Conservation (phyloP, 805 yeast genomes). For the Candida quercuum region DNA sequence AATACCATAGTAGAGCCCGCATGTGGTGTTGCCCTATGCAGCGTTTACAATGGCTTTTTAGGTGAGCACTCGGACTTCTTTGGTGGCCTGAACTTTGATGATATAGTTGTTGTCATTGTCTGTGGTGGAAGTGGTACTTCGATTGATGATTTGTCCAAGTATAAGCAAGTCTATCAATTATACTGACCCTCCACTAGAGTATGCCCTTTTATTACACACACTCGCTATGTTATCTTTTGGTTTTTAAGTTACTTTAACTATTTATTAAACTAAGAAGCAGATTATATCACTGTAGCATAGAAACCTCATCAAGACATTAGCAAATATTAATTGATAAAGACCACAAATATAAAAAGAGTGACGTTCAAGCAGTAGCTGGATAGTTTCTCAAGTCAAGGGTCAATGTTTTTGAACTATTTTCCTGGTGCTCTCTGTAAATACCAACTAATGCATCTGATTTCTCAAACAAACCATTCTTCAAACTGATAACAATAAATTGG, state of each 20-base stretch:
- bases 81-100: constrained; percentile 29
- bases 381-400: constrained; percentile 68
- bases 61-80: constrained; percentile 26
- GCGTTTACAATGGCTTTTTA: constrained; percentile 36
- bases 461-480: constrained; percentile 83
- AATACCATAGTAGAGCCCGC: constrained; percentile 62
- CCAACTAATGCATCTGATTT: constrained; percentile 90
- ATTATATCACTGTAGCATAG: too few species aligned
- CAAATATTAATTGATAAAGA: neutral
- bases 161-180: constrained; percentile 12
- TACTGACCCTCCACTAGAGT: neutral
- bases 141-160: constrained; percentile 21
- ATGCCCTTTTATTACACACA: neutral
- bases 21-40: constrained; percentile 63
- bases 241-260: neutral
- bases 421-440: constrained; percentile 75
- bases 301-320: neutral
- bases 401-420: constrained; percentile 67
- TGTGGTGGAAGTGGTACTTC: constrained; percentile 51
- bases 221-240: too few species aligned
- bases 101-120: constrained; percentile 47
- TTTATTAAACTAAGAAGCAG: neutral
- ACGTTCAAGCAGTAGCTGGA: constrained; percentile 28
- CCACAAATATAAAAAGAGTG: neutral
- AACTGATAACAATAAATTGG: constrained; percentile 89